phyloP scores from a whole-genome alignment of 352 stramenopile species.

The Globisporangium spinosum region DNA sequence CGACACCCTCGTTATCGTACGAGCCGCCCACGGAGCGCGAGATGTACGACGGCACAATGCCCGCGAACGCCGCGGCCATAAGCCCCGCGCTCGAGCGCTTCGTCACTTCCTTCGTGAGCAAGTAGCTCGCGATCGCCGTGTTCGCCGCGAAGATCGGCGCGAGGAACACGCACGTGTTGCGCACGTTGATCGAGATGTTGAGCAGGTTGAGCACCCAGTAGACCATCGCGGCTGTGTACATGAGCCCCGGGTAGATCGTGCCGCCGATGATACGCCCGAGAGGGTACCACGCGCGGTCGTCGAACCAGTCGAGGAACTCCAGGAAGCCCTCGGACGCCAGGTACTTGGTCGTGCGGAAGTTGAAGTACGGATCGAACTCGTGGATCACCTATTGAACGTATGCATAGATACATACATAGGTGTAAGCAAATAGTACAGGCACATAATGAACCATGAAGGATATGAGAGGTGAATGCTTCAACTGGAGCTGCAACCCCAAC shows the following conservation, averaged over 20 bases:
- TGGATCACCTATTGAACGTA: constrained; percentile 66
- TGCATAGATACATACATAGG: neutral
- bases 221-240: constrained; percentile 87
- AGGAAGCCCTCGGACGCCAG: constrained; percentile 92
- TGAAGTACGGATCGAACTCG: constrained; percentile 96
- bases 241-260: constrained; percentile 93
- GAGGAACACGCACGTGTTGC: constrained; percentile 91
- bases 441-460: neutral
- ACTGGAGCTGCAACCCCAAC: constrained; percentile 23
- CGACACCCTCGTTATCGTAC: constrained; percentile 98
- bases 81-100: constrained; percentile 86
- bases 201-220: constrained; percentile 90
- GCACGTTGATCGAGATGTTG: constrained; percentile 91
- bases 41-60: constrained; percentile 96
- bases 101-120: constrained; percentile 90
- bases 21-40: constrained; percentile 94
- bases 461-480: neutral
- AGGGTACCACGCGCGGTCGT: constrained; percentile 94
- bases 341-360: constrained; percentile 98
- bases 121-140: constrained; percentile 86
- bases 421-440: constrained; percentile 5
- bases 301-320: constrained; percentile 98
- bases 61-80: constrained; percentile 93
- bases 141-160: constrained; percentile 89
- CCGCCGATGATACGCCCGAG: constrained; percentile 90